These are phyloP conservation scores for Epichloe amarillans DNA, from an alignment of 2,329 filamentous ascomycete genomes.

Conservation along the genomic window DNA sequence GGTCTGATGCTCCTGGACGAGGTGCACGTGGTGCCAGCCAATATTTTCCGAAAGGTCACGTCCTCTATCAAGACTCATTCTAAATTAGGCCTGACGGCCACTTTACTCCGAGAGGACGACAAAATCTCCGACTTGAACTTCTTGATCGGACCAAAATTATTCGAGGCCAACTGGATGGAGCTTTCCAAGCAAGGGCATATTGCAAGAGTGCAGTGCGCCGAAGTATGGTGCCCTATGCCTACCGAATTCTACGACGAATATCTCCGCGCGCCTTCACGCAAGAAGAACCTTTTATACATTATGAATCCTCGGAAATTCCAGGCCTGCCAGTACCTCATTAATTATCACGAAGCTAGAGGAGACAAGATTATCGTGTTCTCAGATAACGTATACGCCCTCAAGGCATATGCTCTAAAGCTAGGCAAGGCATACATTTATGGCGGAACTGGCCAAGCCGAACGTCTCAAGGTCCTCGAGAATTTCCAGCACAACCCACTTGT, in stretches of 20 bases:
- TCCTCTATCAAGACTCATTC: slow-evolving; percentile 88
- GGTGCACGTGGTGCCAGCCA: slow-evolving; percentile 93
- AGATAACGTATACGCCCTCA: slow-evolving; percentile 87
- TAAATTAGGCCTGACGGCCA: slow-evolving; percentile 89
- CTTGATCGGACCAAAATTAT: slow-evolving; percentile 90
- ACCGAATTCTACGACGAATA: slow-evolving; percentile 97
- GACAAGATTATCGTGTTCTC: slow-evolving; percentile 99
- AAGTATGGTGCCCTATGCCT: slow-evolving; percentile 99
- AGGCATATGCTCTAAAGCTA: slow-evolving; percentile 72
- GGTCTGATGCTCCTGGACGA: slow-evolving; percentile 94
- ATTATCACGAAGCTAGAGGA: slow-evolving; percentile 87
- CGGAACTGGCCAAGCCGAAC: slow-evolving; percentile 72
- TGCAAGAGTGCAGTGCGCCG: slow-evolving; percentile 90
- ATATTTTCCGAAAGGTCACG: slow-evolving; percentile 91
- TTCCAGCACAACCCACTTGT: slow-evolving; percentile 86
- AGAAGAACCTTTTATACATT: slow-evolving; percentile 56
- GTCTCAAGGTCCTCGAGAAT: slow-evolving; percentile 77
- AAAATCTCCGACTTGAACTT: slow-evolving; percentile 98
- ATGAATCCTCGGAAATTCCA: slow-evolving; percentile 99
- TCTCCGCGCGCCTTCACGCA: slow-evolving; percentile 48
- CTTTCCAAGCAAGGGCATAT: slow-evolving; percentile 94
- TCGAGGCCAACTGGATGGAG: slow-evolving; percentile 99
- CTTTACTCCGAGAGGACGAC: slow-evolving; percentile 88
- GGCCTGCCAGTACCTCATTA: slow-evolving; percentile 93
- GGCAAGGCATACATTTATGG: slow-evolving; percentile 86